Evolutionary conservation across 768 basidiomycete genomes (phyloP).

Genomic region (Jaapia argillacea): DNA sequence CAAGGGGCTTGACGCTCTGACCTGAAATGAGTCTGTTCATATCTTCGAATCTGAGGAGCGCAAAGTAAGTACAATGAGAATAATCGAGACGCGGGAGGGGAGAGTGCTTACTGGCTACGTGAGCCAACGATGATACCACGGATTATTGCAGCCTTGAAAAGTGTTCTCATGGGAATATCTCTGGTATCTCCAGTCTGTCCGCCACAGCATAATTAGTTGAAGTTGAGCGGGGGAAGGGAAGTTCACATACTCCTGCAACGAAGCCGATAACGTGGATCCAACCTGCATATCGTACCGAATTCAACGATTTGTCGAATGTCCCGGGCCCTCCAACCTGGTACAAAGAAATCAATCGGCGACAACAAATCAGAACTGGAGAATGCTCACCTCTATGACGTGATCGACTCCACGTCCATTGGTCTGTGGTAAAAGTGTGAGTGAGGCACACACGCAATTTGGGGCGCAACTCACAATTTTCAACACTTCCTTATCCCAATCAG

Average conservation of each 20-base stretch:
- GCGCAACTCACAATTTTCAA: too few relatives aligned
- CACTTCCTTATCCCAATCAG: conserved; percentile 50
- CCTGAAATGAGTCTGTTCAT: conserved; percentile 40
- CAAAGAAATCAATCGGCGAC: too few relatives aligned
- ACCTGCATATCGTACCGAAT: conserved; percentile 30
- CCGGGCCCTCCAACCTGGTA: conserved; percentile 45
- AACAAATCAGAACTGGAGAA: too few relatives aligned
- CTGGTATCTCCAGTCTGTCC: conserved; percentile 18
- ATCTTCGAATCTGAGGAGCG: too few relatives aligned
- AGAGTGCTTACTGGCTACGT: too few relatives aligned
- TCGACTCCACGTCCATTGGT: conserved; percentile 22
- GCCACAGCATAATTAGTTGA: not conserved
- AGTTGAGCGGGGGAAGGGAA: not conserved
- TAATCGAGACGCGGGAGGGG: too few relatives aligned
- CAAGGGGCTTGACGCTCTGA: conserved; percentile 35
- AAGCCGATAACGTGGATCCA: conserved; percentile 40
- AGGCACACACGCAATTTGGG: too few relatives aligned
- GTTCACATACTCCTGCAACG: conserved; percentile 19
- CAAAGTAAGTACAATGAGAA: too few relatives aligned
- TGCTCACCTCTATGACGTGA: conserved; percentile 37
- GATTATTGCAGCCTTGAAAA: conserved; percentile 30
- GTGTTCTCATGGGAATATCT: conserved; percentile 14
- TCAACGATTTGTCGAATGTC: conserved; percentile 35
- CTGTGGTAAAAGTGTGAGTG: too few relatives aligned
- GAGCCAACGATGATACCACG: conserved; percentile 49